Evolutionary conservation across 164 flowering plant genomes (phyloP), one percentile per base, ranked within the genome.

Genomic region (Tetrastigma voinierianum): DNA sequence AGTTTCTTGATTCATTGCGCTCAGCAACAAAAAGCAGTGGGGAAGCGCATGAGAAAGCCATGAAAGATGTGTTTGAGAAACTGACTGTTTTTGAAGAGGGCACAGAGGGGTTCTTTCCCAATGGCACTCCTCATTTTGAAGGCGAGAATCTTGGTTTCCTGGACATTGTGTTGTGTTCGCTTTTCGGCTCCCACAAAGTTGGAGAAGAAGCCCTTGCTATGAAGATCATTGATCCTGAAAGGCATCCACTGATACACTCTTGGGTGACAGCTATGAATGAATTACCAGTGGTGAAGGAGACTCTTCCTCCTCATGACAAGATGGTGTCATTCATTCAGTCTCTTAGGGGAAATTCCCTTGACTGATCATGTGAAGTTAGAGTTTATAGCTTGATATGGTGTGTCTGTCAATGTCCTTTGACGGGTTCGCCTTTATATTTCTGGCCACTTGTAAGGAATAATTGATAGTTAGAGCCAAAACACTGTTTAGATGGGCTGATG

Each of bases 21-120:
- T 10, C 44, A 12, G 60, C 67, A 9, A 2, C 57, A n/a, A n/a
- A 56, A 64, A 24, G 62, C 0, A 65, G 68, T 9, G n/a, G n/a
- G n/a, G 80, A 76, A 57, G 72, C 66, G 2, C 74, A 72, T 52
- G n/a, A n/a, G 70, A 65, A 72, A 68, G 79, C 74, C 9, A 9
- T 48, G 1, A 45, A 66, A 59, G 71, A 74, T n/a, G 15, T 46
- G n/a, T 15, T 4, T 9, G 74, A 70, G 67, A 78, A 70, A 16
- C 20, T 77, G 40, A 57, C 58, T 48, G 32, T 74, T 16, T 10
- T 81, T 1, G 84, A 73, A 46, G 66, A 60, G 13, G 70, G 71
- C 15, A 17, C 67, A 46, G 56, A 69, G 53, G 65, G 32, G 5
- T 11, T 51, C n/a, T 64, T 59, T 17, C 55, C 70, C 3, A 49